Percentiles rank a stretch among this genome's conserved stretches.
phyloP scores from a whole-genome alignment of 2,329 filamentous ascomycete species.

The Aureobasidium sp. region DNA sequence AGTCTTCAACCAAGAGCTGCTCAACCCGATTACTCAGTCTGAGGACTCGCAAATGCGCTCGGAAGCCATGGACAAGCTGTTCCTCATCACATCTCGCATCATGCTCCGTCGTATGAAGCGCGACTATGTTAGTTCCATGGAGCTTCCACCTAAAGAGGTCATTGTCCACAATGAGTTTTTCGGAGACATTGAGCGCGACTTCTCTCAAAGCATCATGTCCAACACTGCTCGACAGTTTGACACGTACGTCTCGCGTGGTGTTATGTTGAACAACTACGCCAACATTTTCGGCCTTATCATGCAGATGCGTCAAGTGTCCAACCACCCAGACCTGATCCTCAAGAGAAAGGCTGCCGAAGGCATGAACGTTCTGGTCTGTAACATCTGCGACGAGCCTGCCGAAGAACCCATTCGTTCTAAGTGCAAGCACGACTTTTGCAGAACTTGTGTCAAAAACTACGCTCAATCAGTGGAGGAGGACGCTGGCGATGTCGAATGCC shows the following conservation, averaged over 20 bases:
- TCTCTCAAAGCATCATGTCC: constrained; percentile 92
- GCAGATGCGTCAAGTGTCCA: constrained; percentile 97
- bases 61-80: constrained; percentile 71
- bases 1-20: constrained; percentile 88
- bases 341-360: constrained; percentile 81
- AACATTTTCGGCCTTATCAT: constrained; percentile 99
- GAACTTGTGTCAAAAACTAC: constrained; percentile 72
- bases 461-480: constrained; percentile 67
- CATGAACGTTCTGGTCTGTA: constrained; percentile 84
- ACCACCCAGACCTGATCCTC: constrained; percentile 88
- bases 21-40: constrained; percentile 62
- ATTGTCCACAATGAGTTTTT: constrained; percentile 93
- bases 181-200: constrained; percentile 90
- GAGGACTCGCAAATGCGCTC: constrained; percentile 50
- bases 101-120: constrained; percentile 95
- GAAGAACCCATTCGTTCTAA: constrained; percentile 89
- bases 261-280: constrained; percentile 92
- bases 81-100: constrained; percentile 82
- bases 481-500: constrained; percentile 62
- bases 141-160: constrained; percentile 90
- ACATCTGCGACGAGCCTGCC: constrained; percentile 92
- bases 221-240: constrained; percentile 85
- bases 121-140: constrained; percentile 90
- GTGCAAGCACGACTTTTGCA: constrained; percentile 90
- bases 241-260: constrained; percentile 89